Base-by-base conservation (phyloP, 768 basidiomycete species). In the Suillus tomentosus region DNA sequence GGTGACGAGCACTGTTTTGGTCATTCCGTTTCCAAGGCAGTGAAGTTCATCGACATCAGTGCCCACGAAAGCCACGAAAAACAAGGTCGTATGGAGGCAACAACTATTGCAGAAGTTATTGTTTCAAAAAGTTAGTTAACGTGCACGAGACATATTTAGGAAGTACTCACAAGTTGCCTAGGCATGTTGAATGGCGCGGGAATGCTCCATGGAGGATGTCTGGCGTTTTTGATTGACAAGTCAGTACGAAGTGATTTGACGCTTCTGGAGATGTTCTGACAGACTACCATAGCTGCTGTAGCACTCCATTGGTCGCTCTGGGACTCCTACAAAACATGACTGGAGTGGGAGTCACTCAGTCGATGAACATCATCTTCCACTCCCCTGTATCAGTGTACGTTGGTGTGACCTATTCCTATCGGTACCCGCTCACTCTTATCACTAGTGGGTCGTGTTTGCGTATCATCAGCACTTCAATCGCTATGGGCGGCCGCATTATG, bases 141-240 rank as follows among this genome's bases (percentile, higher is more conserved):
- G 39, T 50, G 43, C 34, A 27, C 1, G 19, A 45, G n/a, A 10
- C 15, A n/a, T n/a, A 17, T 42, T 45, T 27, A 54, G 34, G 7
- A 4, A 22, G 19, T 17, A 14, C 69, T 64, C 19, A 13, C 15
- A 48, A 22, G 54, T 9, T 8, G 24, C 53, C 43, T 66, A 89
- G 89, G 83, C 63, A 90, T 90, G 88, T 78, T 91, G 39, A 92
- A 91, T 68, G 89, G 89, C 14, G 87, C 88, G 31, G 87, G 87
- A 2, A 88, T 89, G 84, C 79, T 91, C 17, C 90, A 91, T 67
- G 90, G 90, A n/a, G 89, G 87, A 45, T 89, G 88, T 62, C 72
- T 91, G 40, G 86, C 88, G 53, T 90, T 90, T 74, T 78, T 91
- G 62, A 85, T 91, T 51, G 90, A 91, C 75, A 90, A 88, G 87